phyloP scores from a whole-genome alignment of 2,329 filamentous ascomycete species.

The Knoxdaviesia capensis region DNA sequence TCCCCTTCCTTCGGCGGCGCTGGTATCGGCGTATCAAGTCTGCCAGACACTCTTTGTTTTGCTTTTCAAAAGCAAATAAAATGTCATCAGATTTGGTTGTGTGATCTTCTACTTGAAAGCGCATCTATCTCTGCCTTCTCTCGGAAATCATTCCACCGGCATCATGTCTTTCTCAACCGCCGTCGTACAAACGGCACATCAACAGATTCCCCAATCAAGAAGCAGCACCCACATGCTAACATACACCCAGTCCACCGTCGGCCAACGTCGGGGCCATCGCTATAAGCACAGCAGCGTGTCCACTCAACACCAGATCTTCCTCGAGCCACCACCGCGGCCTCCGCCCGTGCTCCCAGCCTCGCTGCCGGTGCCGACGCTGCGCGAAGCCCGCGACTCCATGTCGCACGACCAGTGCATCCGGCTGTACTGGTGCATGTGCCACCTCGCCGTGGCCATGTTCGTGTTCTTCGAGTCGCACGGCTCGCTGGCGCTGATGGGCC shows the following conservation, averaged over 20 bases:
- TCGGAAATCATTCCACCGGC: too few species aligned
- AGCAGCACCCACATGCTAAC: too few species aligned
- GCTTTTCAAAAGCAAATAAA: too few species aligned
- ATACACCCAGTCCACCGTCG: slow-evolving; percentile 44
- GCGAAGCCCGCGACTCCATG: slow-evolving; percentile 80
- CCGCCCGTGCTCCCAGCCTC: slow-evolving; percentile 81
- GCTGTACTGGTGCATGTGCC: slow-evolving; percentile 76
- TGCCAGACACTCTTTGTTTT: too few species aligned
- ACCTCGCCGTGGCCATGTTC: slow-evolving; percentile 63
- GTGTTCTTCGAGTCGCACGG: slow-evolving; percentile 74
- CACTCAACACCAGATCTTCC: slow-evolving; percentile 77
- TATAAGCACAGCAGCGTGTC: slow-evolving; percentile 96
- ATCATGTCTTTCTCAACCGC: too few species aligned
- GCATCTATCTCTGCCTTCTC: too few species aligned
- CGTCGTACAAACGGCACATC: too few species aligned
- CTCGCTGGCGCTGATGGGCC: slow-evolving; percentile 73
- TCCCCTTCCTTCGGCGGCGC: too few species aligned
- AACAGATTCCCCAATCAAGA: too few species aligned
- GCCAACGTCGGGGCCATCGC: slow-evolving; percentile 82
- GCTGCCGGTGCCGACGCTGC: slow-evolving; percentile 73
- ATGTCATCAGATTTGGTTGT: too few species aligned
- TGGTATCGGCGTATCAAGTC: too few species aligned
- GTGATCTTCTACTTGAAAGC: too few species aligned
- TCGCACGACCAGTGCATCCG: slow-evolving; percentile 68
- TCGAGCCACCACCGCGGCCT: slow-evolving; percentile 69